Evolutionary conservation across 305 asterid genomes (phyloP), one percentile per base, ranked within the genome.

Genomic region (Fraxinus sp.): DNA sequence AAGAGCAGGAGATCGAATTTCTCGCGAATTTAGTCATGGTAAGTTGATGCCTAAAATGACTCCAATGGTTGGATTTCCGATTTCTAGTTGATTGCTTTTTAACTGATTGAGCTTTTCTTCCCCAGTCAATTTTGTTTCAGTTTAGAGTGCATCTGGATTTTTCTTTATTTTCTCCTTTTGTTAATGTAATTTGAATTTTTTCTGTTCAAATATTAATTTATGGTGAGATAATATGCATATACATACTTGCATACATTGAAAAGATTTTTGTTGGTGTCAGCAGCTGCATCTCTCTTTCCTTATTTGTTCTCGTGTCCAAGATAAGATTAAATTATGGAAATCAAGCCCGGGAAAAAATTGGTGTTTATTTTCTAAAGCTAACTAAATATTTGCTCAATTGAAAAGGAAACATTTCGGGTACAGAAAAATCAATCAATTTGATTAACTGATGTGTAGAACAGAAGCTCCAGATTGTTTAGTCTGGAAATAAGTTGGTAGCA

Each of bases 1-100:
- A 72, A 83, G 84, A 86, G 88, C 81, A 79, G 88, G 93, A 87
- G 95, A 93, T 95, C 95, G 95, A 88, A 88, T 86, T 86, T 80
- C 82, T 64, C 82, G 83, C 83, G 83, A 57, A 74, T 83, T 83
- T 88, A 74, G 55, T 85, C 32, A 95, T 93, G 98, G 98, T 93
- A 86, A 62, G 92, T 86, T 86, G 55, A 52, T 83, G 74, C 82
- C 6, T 30, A 36, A 86, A 84, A 83, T 83, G 90, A 79, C 84
- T 78, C 59, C 20, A 16, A 57, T 41, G n/a, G 68, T 73, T 75
- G 89, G 78, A 9, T 80, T 83, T 84, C 59, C 83, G 79, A 79
- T 64, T 86, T 82, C 18, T 72, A 35, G 77, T 83, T 84, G 78
- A 81, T 81, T 85, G 79, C 33, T 13, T 73, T 68, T 57, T 16